phyloP scores from a whole-genome alignment of 169 alveolate genomes.

The Cryptosporidium andersoni region DNA sequence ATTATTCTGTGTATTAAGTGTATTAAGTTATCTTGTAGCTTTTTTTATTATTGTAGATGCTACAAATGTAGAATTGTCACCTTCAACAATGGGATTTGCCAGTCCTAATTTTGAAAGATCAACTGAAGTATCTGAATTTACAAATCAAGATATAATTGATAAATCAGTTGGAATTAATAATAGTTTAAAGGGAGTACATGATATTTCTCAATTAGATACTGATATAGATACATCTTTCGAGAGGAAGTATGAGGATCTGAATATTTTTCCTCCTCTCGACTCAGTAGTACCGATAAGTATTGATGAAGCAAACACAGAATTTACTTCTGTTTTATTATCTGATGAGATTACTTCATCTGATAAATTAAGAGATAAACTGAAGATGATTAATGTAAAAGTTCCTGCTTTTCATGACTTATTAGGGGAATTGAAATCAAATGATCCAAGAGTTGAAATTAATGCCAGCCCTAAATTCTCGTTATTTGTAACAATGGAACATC shows the following conservation, averaged over 20 bases:
- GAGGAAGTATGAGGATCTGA: background rate
- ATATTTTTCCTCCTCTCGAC: conserved; percentile 29
- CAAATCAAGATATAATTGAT: background rate
- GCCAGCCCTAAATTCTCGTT: conserved; percentile 24
- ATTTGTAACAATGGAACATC: conserved; percentile 35
- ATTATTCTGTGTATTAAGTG: no score
- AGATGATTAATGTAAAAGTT: conserved; percentile 18
- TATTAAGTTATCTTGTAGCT: no score
- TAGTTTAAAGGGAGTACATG: background rate
- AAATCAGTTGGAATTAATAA: conserved; percentile 4
- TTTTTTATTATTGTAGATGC: no score
- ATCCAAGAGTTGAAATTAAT: conserved; percentile 65
- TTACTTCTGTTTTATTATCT: conserved; percentile 26
- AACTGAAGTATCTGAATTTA: background rate
- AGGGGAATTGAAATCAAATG: conserved; percentile 22
- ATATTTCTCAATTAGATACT: no score
- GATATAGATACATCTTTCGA: conserved; percentile 25
- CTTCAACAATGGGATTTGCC: no score
- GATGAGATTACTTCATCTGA: conserved; percentile 28
- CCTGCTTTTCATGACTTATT: conserved; percentile 21
- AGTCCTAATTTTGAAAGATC: background rate
- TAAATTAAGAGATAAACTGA: background rate
- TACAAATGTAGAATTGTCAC: no score
- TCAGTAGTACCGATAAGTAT: conserved; percentile 6
- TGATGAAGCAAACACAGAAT: conserved; percentile 19